Evolutionary conservation across 345 rosid species (phyloP).

Genomic region (Brassica nigra): DNA sequence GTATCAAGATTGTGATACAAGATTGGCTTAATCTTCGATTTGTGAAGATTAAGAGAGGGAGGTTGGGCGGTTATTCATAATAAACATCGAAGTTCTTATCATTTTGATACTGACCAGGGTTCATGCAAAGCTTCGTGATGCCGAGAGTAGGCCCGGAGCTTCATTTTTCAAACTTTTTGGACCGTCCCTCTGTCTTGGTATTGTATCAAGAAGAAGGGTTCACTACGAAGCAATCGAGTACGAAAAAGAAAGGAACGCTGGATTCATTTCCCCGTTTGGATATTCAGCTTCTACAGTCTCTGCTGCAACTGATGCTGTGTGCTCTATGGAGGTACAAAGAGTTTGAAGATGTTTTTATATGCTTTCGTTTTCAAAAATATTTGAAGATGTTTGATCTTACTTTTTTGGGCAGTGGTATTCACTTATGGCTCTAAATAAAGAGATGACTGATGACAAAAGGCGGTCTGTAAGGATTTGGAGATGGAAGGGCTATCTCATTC

Average conservation of each 20-base stretch:
- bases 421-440: conserved; percentile 62
- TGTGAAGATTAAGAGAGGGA: no score
- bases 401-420: conserved; percentile 73
- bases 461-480: conserved; percentile 64
- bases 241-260: conserved; percentile 87
- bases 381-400: conserved; percentile 26
- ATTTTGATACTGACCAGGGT: conserved; percentile 52
- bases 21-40: no score
- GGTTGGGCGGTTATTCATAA: no score
- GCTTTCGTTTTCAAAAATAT: conserved; percentile 5
- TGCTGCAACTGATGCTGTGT: conserved; percentile 66
- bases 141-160: conserved; percentile 77
- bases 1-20: no score
- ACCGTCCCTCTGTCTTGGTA: conserved; percentile 71
- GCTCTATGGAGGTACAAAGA: conserved; percentile 80
- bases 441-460: conserved; percentile 35
- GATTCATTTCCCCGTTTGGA: conserved; percentile 88
- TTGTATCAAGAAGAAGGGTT: conserved; percentile 81
- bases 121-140: conserved; percentile 59
- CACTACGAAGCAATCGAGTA: conserved; percentile 69
- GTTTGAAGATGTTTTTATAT: background rate
- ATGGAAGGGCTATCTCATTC: conserved; percentile 80
- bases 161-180: conserved; percentile 78
- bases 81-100: no score
- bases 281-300: conserved; percentile 70